Evolutionary conservation across 805 yeast genomes (phyloP), one percentile per base, ranked within the genome.

Genomic region (Metschnikowia lachancei): DNA sequence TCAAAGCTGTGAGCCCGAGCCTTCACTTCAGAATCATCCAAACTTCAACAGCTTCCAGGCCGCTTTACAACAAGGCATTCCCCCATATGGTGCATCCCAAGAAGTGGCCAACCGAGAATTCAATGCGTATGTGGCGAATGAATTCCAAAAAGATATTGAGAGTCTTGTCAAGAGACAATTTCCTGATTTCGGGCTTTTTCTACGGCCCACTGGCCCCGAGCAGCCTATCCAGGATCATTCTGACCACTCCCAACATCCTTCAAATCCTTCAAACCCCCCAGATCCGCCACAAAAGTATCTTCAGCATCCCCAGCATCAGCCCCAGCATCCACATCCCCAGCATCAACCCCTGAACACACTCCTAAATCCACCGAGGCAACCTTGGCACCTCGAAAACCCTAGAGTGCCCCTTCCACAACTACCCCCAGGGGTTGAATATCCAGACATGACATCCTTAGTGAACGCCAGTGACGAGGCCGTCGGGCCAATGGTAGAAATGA

Each of bases 371-470:
- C n/a, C n/a, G n/a, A n/a, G n/a, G n/a, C n/a, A n/a, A n/a, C n/a
- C n/a, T n/a, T n/a, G n/a, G n/a, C n/a, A 20, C 12, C 4, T 16
- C 16, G 37, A 40, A 26, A 17, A 32, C 22, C 8, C 30, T 1
- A 33, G 18, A 32, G 37, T 34, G 8, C 29, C 38, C 33, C 42
- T 22, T 5, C 24, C 24, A 4, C 24, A 22, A 22, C 4, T 8
- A 22, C 24, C 24, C 24, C 43, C 32, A 11, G 10, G 13, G 11
- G 29, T 29, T 26, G 61, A 58, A 32, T 70, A 63, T 49, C 71
- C 72, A 4, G 75, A 69, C 43, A 54, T 70, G 48, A 70, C 75
- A 3, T 62, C 74, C 4, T 52, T 70, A 56, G 63, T 69, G 24
- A 70, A 70, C 48, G 58, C 71, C 19, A 66, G 69, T 45, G 51